Percentiles rank a stretch among this genome's conserved stretches.
phyloP scores from a whole-genome alignment of 192 early-diverging fungal species.

The Coemansia sp. region DNA sequence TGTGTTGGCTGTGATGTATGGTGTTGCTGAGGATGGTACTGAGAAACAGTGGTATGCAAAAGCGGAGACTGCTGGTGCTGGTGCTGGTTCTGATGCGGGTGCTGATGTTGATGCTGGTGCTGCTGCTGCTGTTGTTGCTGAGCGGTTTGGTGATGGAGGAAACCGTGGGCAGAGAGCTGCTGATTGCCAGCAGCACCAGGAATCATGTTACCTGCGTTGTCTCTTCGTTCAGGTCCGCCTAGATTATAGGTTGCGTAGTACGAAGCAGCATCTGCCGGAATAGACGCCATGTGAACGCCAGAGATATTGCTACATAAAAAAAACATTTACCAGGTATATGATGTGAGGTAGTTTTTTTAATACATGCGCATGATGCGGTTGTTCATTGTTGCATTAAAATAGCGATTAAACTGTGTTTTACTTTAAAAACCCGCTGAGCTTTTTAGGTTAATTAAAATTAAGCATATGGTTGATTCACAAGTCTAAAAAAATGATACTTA shows the following conservation, averaged over 20 bases:
- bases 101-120: background rate
- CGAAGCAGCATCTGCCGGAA: constrained; percentile 35
- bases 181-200: constrained; percentile 11
- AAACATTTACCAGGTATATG: background rate
- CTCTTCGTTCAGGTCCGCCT: constrained; percentile 25
- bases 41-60: constrained; percentile 6
- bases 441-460: background rate
- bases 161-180: constrained; percentile 31
- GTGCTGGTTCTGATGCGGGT: constrained; percentile 17
- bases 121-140: constrained; percentile 20
- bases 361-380: constrained; percentile 1
- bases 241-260: constrained; percentile 44
- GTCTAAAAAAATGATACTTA: constrained; percentile 9
- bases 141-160: constrained; percentile 34
- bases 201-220: constrained; percentile 22
- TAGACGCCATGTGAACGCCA: constrained; percentile 41
- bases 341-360: constrained; percentile 5
- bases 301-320: constrained; percentile 44
- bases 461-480: background rate
- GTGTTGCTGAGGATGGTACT: constrained; percentile 16
- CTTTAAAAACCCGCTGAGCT: background rate
- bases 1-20: constrained; percentile 21
- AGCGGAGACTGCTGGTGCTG: constrained; percentile 18
- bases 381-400: background rate
- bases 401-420: background rate